These are phyloP conservation scores for Colletotrichum siamense DNA, from an alignment of 2,329 filamentous ascomycete species.

Conservation along the genomic window DNA sequence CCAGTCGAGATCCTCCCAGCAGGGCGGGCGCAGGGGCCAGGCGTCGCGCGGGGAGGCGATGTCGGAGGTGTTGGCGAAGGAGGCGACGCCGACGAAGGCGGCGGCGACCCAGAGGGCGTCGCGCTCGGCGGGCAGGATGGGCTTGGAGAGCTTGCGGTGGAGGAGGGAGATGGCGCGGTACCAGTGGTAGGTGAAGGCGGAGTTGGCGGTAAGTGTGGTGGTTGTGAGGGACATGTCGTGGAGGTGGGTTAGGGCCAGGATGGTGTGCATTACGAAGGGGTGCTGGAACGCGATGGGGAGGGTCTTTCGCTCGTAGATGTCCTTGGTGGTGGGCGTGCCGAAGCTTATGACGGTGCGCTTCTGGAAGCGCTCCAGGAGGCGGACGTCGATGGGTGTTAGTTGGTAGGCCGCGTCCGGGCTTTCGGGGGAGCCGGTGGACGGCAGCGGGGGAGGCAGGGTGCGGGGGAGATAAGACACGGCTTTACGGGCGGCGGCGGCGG, in stretches of 20 bases:
- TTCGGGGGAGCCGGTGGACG: constrained; percentile 2
- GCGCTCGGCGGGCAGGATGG: constrained; percentile 39
- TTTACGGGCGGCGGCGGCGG: background rate
- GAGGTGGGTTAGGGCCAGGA: constrained; percentile 56
- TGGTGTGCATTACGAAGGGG: constrained; percentile 59
- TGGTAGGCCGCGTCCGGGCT: constrained; percentile 34
- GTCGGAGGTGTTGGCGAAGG: constrained; percentile 48
- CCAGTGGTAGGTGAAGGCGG: constrained; percentile 49
- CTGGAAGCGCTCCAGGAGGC: constrained; percentile 46
- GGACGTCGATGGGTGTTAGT: constrained; percentile 36
- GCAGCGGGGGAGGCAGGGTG: constrained; percentile 17
- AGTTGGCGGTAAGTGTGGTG: constrained; percentile 26
- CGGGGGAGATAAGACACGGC: background rate
- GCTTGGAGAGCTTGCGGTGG: constrained; percentile 42
- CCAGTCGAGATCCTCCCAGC: constrained; percentile 59
- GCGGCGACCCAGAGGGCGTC: constrained; percentile 55
- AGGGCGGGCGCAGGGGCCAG: constrained; percentile 59
- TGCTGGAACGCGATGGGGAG: constrained; percentile 48
- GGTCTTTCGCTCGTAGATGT: constrained; percentile 39
- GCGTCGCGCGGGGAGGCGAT: constrained; percentile 45
- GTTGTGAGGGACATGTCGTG: constrained; percentile 52
- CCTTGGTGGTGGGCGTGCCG: constrained; percentile 33
- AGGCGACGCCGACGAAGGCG: constrained; percentile 49
- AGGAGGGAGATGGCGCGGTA: constrained; percentile 54
- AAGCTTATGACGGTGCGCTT: constrained; percentile 46